Percentiles rank a stretch among this genome's conserved stretches.
Conservation (phyloP, 1,139 yeast genomes). For the Suhomyces anneliseae region DNA sequence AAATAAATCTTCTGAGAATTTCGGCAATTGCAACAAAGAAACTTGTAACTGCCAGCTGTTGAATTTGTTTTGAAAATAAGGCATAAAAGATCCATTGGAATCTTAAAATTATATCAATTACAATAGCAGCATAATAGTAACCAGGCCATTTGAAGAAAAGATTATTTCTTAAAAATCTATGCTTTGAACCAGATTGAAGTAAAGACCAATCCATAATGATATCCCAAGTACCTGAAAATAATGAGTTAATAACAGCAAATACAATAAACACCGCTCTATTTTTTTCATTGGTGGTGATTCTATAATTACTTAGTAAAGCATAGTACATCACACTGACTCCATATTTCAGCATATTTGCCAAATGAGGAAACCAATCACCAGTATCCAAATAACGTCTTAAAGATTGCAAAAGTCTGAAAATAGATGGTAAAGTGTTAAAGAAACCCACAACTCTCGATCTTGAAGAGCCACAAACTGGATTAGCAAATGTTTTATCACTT, state of each 20-base stretch:
- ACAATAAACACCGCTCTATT: constrained; percentile 63
- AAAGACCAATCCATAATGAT: constrained; percentile 94
- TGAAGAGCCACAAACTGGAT: constrained; percentile 69
- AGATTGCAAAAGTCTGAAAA: constrained; percentile 91
- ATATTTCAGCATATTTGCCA: constrained; percentile 87
- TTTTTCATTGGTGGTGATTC: constrained; percentile 52
- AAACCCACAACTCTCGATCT: constrained; percentile 80
- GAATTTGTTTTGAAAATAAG: constrained; percentile 68
- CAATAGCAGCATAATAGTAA: constrained; percentile 73
- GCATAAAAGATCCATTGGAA: constrained; percentile 91
- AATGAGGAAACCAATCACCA: constrained; percentile 95
- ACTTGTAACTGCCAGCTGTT: constrained; percentile 89
- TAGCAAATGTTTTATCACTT: constrained; percentile 24
- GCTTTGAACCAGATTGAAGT: constrained; percentile 61
- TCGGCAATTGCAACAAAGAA: constrained; percentile 84
- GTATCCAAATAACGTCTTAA: constrained; percentile 88
- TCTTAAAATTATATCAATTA: constrained; percentile 69
- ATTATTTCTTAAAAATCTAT: constrained; percentile 67
- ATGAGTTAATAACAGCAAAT: constrained; percentile 72
- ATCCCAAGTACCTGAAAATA: constrained; percentile 80
- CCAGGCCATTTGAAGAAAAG: constrained; percentile 57
- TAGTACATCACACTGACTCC: constrained; percentile 65
- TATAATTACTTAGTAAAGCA: constrained; percentile 73
- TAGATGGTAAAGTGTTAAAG: constrained; percentile 77
- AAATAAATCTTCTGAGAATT: constrained; percentile 73